Percentiles rank a stretch among this genome's conserved stretches.
Evolutionary conservation across 768 basidiomycete genomes (phyloP).

Genomic region (Podaxis rugospora): DNA sequence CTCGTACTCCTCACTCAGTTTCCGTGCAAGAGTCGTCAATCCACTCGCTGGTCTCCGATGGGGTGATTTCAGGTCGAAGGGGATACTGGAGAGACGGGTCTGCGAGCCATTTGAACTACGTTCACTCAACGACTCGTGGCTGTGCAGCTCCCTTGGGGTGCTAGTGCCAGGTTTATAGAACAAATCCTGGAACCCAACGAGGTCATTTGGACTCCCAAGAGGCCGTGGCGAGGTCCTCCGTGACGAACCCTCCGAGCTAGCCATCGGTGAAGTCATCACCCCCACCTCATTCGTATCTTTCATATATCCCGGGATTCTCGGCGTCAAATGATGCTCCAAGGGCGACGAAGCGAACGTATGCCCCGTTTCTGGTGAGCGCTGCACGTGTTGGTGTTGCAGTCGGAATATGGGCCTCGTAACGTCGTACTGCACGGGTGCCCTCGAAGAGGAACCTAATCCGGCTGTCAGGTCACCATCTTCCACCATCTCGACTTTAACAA

Average conservation of each 20-base stretch:
- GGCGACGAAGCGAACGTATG: slow-evolving; percentile 21
- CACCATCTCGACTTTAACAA: slow-evolving; percentile 8
- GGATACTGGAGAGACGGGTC: slow-evolving; percentile 21
- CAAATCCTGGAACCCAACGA: slow-evolving; percentile 71
- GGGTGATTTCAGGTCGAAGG: slow-evolving; percentile 30
- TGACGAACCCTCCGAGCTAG: slow-evolving; percentile 20
- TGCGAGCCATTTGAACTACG: slow-evolving; percentile 14
- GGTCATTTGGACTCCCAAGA: slow-evolving; percentile 56
- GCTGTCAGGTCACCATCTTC: slow-evolving; percentile 1
- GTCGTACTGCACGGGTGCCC: slow-evolving; percentile 30
- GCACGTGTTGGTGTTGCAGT: slow-evolving; percentile 9
- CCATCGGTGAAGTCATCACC: slow-evolving; percentile 9
- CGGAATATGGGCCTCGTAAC: slow-evolving; percentile 23
- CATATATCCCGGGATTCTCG: slow-evolving; percentile 6
- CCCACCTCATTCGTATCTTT: slow-evolving; percentile 7
- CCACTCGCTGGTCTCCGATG: slow-evolving; percentile 38
- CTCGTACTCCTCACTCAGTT: slow-evolving; percentile 47
- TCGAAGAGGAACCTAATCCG: slow-evolving; percentile 2
- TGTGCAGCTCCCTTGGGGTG: not conserved
- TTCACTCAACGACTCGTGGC: slow-evolving; percentile 10
- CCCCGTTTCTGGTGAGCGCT: slow-evolving; percentile 5
- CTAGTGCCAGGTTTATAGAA: slow-evolving; percentile 53
- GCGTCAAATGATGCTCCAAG: slow-evolving; percentile 5
- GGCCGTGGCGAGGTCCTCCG: slow-evolving; percentile 46
- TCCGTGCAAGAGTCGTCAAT: slow-evolving; percentile 45